These are phyloP conservation scores for Candida boidinii DNA, from an alignment of 805 yeast genomes.

Conservation along the genomic window DNA sequence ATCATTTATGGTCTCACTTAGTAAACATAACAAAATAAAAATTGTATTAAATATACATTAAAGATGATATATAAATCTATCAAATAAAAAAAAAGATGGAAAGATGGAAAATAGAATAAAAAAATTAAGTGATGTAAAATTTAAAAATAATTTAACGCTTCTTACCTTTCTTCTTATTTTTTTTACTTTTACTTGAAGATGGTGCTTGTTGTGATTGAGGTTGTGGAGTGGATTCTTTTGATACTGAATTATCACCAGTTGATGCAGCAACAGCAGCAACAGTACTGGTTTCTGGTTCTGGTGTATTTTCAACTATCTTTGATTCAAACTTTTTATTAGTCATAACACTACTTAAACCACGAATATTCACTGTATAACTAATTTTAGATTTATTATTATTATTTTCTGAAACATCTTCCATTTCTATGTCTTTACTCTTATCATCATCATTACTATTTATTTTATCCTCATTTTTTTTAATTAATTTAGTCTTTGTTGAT, in stretches of 20 bases:
- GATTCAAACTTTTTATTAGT: slow-evolving; percentile 4
- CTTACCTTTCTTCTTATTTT: slow-evolving; percentile 7
- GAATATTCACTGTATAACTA: not conserved
- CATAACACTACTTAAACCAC: slow-evolving; percentile 4
- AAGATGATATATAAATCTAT: not conserved
- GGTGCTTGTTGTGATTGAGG: not conserved
- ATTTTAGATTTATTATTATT: not conserved
- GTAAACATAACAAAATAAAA: too few relatives aligned
- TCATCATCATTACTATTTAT: not conserved
- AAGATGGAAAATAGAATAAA: not conserved
- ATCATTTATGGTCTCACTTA: not conserved
- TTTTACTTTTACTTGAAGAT: slow-evolving; percentile 1
- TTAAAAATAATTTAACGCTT: slow-evolving; percentile 3
- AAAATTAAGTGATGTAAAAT: too few relatives aligned
- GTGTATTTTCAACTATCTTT: not conserved
- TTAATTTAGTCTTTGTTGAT: slow-evolving; percentile 14
- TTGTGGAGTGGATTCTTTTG: slow-evolving; percentile 1
- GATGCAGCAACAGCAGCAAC: not conserved
- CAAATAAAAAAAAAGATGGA: not conserved
- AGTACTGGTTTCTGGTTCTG: not conserved
- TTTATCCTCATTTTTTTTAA: slow-evolving; percentile 1
- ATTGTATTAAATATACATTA: too few relatives aligned
- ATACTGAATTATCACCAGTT: not conserved
- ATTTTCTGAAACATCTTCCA: too few relatives aligned
- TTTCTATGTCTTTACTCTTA: too few relatives aligned